phyloP scores from a whole-genome alignment of 2,329 filamentous ascomycete species.

The Cladophialophora immunda region DNA sequence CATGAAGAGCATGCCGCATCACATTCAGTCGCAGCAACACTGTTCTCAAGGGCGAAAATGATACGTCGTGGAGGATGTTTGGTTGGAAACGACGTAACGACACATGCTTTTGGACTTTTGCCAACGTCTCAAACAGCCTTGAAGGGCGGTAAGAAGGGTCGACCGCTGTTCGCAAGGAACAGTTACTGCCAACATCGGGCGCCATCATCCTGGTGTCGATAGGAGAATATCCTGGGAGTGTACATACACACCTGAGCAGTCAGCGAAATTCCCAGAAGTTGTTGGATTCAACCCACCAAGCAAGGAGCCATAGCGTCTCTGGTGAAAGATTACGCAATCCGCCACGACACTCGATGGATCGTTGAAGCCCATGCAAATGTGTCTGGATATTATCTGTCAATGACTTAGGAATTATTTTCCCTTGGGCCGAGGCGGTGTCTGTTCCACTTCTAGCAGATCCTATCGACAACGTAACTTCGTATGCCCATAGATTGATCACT shows the following conservation, averaged over 20 bases:
- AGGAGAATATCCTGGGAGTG: conserved; percentile 26
- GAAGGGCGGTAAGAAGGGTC: conserved; percentile 7
- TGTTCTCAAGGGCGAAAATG: conserved; percentile 16
- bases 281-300: conserved; percentile 14
- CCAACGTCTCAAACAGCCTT: conserved; percentile 20
- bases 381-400: conserved; percentile 20
- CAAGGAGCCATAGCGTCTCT: conserved; percentile 23
- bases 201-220: conserved; percentile 22
- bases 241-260: conserved; percentile 24
- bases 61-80: conserved; percentile 20
- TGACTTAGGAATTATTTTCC: background rate
- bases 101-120: conserved; percentile 17
- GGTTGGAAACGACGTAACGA: conserved; percentile 8
- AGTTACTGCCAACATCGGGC: background rate
- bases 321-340: conserved; percentile 20
- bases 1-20: background rate
- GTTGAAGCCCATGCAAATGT: conserved; percentile 23
- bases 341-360: conserved; percentile 18
- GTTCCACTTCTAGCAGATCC: background rate
- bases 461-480: conserved; percentile 24
- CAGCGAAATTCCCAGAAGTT: background rate
- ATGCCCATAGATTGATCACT: conserved; percentile 23
- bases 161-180: background rate
- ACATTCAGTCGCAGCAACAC: conserved; percentile 15
- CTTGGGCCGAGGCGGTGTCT: background rate